A percentile compares a stretch with the other conserved stretches of the same genome.
Conservation (phyloP, 2,329 filamentous ascomycete species). For the Pyrenophora teres region DNA sequence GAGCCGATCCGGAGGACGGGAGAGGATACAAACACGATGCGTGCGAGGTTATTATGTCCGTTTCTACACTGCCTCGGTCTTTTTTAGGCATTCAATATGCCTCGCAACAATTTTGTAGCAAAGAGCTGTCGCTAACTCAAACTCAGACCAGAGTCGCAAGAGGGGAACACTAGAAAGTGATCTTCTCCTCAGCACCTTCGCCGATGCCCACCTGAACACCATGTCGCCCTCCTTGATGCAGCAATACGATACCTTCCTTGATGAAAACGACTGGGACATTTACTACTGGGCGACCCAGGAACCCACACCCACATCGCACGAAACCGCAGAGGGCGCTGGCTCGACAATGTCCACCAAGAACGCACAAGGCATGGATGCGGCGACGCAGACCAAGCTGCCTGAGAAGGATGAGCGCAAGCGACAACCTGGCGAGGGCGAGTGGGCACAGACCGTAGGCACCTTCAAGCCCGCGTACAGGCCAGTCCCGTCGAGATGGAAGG, state of each 20-base stretch:
- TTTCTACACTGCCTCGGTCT: conserved; percentile 27
- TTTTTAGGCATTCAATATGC: not conserved
- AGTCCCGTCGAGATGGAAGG: conserved; percentile 82
- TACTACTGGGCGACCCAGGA: conserved; percentile 99
- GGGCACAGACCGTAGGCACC: conserved; percentile 93
- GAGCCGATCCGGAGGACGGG: conserved; percentile 85
- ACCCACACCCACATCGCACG: conserved; percentile 62
- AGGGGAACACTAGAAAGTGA: conserved; percentile 95
- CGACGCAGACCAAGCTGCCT: conserved; percentile 52
- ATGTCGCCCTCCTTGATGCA: conserved; percentile 76
- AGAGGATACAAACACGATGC: conserved; percentile 84
- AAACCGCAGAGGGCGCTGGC: conserved; percentile 60
- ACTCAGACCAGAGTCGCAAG: conserved; percentile 90
- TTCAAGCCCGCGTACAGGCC: conserved; percentile 94
- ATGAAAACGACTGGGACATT: conserved; percentile 99
- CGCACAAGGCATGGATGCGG: conserved; percentile 52
- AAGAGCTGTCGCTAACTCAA: conserved; percentile 8
- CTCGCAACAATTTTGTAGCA: not conserved
- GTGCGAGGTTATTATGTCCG: conserved; percentile 78
- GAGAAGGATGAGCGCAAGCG: conserved; percentile 56
- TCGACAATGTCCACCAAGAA: conserved; percentile 50
- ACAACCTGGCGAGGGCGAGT: conserved; percentile 72
- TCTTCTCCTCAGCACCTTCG: conserved; percentile 94
- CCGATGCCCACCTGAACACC: conserved; percentile 72
- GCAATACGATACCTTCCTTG: conserved; percentile 89